These are phyloP conservation scores for Hypoxylon fragiforme DNA, from an alignment of 495 filamentous ascomycete genomes.

Conservation along the genomic window DNA sequence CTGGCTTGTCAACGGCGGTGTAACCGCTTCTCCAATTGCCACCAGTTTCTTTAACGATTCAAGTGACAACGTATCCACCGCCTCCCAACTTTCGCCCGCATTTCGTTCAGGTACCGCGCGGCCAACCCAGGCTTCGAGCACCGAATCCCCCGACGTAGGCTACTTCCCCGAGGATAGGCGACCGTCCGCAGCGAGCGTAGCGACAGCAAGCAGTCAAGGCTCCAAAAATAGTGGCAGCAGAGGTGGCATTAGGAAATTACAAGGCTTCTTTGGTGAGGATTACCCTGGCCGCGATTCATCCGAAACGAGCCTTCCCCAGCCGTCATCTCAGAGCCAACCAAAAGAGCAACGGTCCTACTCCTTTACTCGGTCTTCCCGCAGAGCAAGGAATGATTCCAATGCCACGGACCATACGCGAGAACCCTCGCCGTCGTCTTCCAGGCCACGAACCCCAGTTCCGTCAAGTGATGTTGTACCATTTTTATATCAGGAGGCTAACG, in stretches of 20 bases:
- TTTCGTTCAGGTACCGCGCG: constrained; percentile 67
- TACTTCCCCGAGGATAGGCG: constrained; percentile 75
- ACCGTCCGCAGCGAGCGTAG: constrained; percentile 84
- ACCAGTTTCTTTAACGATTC: constrained; percentile 68
- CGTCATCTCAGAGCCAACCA: constrained; percentile 42
- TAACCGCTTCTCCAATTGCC: constrained; percentile 37
- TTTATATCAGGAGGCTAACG: constrained; percentile 87
- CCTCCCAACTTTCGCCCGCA: constrained; percentile 65
- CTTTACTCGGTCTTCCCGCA: constrained; percentile 57
- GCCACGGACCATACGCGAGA: constrained; percentile 62
- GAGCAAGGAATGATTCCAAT: constrained; percentile 78
- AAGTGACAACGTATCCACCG: constrained; percentile 60
- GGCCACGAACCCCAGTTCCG: constrained; percentile 81
- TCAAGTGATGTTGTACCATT: constrained; percentile 95
- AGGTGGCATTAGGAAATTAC: constrained; percentile 71
- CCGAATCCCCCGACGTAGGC: constrained; percentile 68
- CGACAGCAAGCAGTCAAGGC: constrained; percentile 85
- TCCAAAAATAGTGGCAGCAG: constrained; percentile 75
- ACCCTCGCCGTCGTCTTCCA: constrained; percentile 66
- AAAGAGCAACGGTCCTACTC: constrained; percentile 62
- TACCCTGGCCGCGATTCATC: constrained; percentile 69
- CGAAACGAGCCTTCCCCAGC: constrained; percentile 68
- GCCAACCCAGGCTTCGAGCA: constrained; percentile 50
- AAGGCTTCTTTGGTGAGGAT: constrained; percentile 88
- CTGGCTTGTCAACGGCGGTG: constrained; percentile 50